These are phyloP conservation scores for Ophiostoma triangulosporum DNA, from an alignment of 2,329 filamentous ascomycete species.

Conservation along the genomic window DNA sequence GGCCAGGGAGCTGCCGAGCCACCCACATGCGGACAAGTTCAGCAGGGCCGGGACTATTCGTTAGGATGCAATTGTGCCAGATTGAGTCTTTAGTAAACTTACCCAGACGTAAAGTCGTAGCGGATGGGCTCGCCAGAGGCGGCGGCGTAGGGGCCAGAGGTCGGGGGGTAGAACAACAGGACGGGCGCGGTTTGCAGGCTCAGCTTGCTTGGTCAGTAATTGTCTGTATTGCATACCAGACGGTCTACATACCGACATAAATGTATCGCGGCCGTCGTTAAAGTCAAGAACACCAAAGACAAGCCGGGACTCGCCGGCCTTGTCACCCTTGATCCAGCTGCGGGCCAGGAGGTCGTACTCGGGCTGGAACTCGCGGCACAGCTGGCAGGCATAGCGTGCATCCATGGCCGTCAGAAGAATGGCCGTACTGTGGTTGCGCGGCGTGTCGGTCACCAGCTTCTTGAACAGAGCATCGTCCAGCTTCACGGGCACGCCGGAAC, in stretches of 20 bases:
- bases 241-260: conserved; percentile 57
- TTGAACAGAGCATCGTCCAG: conserved; percentile 65
- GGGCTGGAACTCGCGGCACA: conserved; percentile 84
- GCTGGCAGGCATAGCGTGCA: conserved; percentile 64
- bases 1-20: conserved; percentile 59
- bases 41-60: conserved; percentile 52
- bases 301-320: conserved; percentile 55
- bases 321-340: conserved; percentile 81
- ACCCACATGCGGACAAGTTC: conserved; percentile 73
- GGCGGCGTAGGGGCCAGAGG: conserved; percentile 64
- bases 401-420: conserved; percentile 83
- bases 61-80: background rate
- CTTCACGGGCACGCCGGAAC: conserved; percentile 54
- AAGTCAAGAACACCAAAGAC: conserved; percentile 85
- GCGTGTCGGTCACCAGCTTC: conserved; percentile 55
- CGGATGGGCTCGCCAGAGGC: conserved; percentile 54
- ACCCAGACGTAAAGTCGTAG: conserved; percentile 79
- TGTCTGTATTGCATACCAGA: background rate
- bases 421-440: conserved; percentile 71
- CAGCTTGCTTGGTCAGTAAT: conserved; percentile 40
- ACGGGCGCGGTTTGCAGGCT: conserved; percentile 90
- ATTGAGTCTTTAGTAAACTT: conserved; percentile 19
- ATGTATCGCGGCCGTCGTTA: conserved; percentile 65
- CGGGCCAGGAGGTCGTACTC: conserved; percentile 82
- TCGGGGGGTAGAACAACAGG: conserved; percentile 76